Conservation (phyloP, 352 stramenopile species). For the Globisporangium barbulae region DNA sequence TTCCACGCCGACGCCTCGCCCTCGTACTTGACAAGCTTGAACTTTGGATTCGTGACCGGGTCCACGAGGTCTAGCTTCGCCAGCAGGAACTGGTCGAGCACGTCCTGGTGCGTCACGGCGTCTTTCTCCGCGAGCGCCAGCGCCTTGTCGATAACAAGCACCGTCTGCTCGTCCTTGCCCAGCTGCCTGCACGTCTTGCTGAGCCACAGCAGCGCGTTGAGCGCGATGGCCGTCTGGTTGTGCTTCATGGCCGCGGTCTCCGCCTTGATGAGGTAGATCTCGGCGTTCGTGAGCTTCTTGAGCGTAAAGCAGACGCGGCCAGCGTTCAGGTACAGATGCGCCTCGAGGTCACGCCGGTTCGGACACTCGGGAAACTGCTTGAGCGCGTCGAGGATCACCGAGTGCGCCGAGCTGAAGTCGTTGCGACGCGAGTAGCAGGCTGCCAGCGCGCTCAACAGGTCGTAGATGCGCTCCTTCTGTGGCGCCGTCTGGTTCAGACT, state of each 20-base stretch:
- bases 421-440: constrained; percentile 50
- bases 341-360: constrained; percentile 35
- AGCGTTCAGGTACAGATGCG: constrained; percentile 52
- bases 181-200: constrained; percentile 44
- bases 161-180: constrained; percentile 21
- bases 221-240: constrained; percentile 30
- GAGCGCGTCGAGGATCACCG: constrained; percentile 49
- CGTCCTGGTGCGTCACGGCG: constrained; percentile 23
- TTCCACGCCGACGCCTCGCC: constrained; percentile 31
- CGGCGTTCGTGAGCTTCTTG: constrained; percentile 40
- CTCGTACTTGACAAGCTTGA: constrained; percentile 14
- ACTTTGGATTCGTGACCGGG: constrained; percentile 19
- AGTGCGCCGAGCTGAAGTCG: constrained; percentile 52
- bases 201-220: constrained; percentile 50
- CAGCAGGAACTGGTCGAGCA: constrained; percentile 46
- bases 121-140: constrained; percentile 23
- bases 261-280: constrained; percentile 38
- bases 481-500: constrained; percentile 23
- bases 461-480: constrained; percentile 53
- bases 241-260: constrained; percentile 26
- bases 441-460: constrained; percentile 53
- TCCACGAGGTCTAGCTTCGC: constrained; percentile 47
- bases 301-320: constrained; percentile 57
- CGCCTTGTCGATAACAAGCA: constrained; percentile 18
- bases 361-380: constrained; percentile 41